Evolutionary conservation across 2,329 filamentous ascomycete genomes (phyloP).

Genomic region (Neofusicoccum laricinum): DNA sequence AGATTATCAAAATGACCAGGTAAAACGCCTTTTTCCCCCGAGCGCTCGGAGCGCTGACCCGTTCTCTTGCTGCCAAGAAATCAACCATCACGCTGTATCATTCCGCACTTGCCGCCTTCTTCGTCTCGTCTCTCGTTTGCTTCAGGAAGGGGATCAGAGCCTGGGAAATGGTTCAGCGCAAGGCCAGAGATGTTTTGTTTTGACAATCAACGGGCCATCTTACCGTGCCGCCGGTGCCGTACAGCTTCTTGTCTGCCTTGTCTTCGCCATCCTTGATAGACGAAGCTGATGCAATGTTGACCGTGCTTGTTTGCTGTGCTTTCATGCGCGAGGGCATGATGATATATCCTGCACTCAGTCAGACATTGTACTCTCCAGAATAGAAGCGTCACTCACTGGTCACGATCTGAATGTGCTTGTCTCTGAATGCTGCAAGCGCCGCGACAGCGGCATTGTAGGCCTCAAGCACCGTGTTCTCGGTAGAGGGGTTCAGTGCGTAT

Average conservation of each 20-base stretch:
- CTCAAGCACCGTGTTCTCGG: slow-evolving; percentile 34
- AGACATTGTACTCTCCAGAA: not conserved
- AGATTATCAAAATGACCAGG: not conserved
- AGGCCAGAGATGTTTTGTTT: slow-evolving; percentile 40
- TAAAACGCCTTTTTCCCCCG: not conserved
- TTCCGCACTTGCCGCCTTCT: slow-evolving; percentile 31
- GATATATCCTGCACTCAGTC: slow-evolving; percentile 43
- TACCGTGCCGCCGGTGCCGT: slow-evolving; percentile 42
- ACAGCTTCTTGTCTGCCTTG: slow-evolving; percentile 24
- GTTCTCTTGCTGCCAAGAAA: not conserved
- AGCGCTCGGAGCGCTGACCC: not conserved
- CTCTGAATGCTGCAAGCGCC: slow-evolving; percentile 46
- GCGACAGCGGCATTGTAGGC: slow-evolving; percentile 49
- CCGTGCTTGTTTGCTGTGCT: slow-evolving; percentile 12
- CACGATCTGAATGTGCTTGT: slow-evolving; percentile 53
- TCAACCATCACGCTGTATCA: slow-evolving; percentile 1
- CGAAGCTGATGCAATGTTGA: slow-evolving; percentile 1
- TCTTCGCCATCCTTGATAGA: slow-evolving; percentile 21
- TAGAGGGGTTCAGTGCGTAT: slow-evolving; percentile 39
- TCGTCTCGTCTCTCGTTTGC: slow-evolving; percentile 52
- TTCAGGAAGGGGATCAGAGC: slow-evolving; percentile 53
- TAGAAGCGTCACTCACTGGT: slow-evolving; percentile 25
- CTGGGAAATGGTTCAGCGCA: slow-evolving; percentile 49
- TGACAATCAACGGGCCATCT: slow-evolving; percentile 29
- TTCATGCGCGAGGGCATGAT: slow-evolving; percentile 41